phyloP scores from a whole-genome alignment of 2,329 filamentous ascomycete species.

The Colletotrichum filicis region DNA sequence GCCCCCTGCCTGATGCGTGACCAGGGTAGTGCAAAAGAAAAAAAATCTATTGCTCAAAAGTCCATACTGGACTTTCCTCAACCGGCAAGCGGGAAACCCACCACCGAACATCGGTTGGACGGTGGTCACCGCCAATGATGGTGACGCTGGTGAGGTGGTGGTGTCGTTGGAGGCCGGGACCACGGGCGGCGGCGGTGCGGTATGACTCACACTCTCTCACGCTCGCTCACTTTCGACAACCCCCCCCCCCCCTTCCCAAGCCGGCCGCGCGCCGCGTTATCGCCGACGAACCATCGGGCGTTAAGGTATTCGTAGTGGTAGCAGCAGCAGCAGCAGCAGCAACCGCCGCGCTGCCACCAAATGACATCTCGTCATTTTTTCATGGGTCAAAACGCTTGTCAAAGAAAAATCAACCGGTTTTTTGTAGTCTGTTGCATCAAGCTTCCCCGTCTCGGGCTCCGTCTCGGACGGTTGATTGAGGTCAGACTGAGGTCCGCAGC shows the following conservation, averaged over 20 bases:
- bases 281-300: constrained; percentile 27
- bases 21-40: not conserved
- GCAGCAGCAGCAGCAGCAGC: not conserved
- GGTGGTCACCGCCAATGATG: not conserved
- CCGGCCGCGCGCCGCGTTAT: not conserved
- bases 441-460: not conserved
- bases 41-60: not conserved
- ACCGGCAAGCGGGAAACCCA: not conserved
- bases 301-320: too few relatives aligned
- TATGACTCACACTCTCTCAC: constrained; percentile 27
- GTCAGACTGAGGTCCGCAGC: not conserved
- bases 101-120: not conserved
- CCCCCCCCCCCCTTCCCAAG: not conserved
- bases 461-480: not conserved
- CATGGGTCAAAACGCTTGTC: not conserved
- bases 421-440: not conserved
- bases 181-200: constrained; percentile 1
- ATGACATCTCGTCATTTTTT: not conserved
- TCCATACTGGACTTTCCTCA: not conserved
- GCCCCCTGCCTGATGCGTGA: not conserved
- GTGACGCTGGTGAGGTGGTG: not conserved
- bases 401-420: not conserved
- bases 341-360: not conserved
- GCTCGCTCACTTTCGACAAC: too few relatives aligned
- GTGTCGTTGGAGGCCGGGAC: not conserved